Evolutionary conservation across 495 filamentous ascomycete genomes (phyloP).

Genomic region (Hyaloscypha hepaticicola): DNA sequence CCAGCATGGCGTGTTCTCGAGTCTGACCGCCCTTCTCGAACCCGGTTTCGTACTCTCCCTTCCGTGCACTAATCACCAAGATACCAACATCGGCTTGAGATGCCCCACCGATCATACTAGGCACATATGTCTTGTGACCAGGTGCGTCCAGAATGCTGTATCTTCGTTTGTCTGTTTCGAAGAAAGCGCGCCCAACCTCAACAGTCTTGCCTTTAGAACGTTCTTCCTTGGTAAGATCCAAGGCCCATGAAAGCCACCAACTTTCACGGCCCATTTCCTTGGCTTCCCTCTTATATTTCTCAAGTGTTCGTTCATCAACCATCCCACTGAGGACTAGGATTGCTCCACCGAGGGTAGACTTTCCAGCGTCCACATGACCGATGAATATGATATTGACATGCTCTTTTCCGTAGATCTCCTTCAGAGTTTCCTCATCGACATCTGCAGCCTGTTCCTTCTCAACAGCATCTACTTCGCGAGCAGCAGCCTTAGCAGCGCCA

Average conservation of each 20-base stretch:
- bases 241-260: conserved; percentile 98
- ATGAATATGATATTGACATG: conserved; percentile 99
- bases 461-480: conserved; percentile 78
- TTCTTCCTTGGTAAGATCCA: conserved; percentile 96
- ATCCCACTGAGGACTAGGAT: conserved; percentile 94
- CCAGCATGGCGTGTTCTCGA: conserved; percentile 92
- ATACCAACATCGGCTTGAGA: conserved; percentile 96
- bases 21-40: conserved; percentile 99
- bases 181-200: conserved; percentile 94
- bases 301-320: conserved; percentile 97
- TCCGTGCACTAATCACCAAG: conserved; percentile 93
- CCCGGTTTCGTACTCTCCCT: conserved; percentile 99
- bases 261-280: conserved; percentile 95
- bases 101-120: conserved; percentile 94
- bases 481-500: conserved; percentile 49
- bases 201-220: conserved; percentile 97
- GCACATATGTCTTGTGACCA: conserved; percentile 94
- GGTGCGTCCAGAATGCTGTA: conserved; percentile 97
- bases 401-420: conserved; percentile 98
- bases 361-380: conserved; percentile 96
- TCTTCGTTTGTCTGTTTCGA: conserved; percentile 83
- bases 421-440: conserved; percentile 85
- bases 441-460: conserved; percentile 83
- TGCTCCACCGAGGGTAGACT: conserved; percentile 89
- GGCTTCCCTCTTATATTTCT: conserved; percentile 95